Conservation (phyloP, 148 eudicot genomes). For the Nyssa sinensis region DNA sequence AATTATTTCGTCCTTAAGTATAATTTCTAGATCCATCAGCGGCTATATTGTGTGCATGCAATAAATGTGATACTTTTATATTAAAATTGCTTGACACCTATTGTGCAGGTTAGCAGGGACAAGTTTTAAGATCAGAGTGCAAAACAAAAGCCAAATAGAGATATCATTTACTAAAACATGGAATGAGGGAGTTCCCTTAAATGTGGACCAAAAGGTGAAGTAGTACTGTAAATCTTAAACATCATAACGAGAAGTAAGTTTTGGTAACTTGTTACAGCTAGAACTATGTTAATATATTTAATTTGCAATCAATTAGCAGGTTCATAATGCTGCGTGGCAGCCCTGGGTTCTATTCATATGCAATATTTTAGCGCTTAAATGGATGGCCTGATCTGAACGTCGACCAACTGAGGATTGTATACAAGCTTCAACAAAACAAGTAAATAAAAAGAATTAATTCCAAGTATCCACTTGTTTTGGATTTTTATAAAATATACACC, state of each 20-base stretch:
- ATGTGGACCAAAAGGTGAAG: constrained; percentile 72
- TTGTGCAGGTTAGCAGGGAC: constrained; percentile 44
- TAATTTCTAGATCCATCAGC: no score
- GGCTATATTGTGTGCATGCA: no score
- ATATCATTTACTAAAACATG: constrained; percentile 60
- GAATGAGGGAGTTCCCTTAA: constrained; percentile 41
- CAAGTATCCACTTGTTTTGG: no score
- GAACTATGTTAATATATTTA: no score
- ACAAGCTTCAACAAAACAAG: constrained; percentile 57
- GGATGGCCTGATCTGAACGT: constrained; percentile 59
- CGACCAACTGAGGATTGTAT: constrained; percentile 60
- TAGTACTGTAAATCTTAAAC: not conserved
- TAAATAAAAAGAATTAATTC: no score
- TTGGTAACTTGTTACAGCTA: no score
- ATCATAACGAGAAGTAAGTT: not conserved
- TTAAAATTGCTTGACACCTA: not conserved
- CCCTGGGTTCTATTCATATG: constrained; percentile 69
- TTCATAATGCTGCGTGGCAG: constrained; percentile 68
- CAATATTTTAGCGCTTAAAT: constrained; percentile 50
- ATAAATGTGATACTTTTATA: not conserved
- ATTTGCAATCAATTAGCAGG: constrained; percentile 19
- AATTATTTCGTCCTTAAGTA: no score
- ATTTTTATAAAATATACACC: no score
- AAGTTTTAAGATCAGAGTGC: constrained; percentile 41
- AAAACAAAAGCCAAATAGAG: constrained; percentile 61